Conservation (phyloP, 2,329 filamentous ascomycete genomes). For the Pyricularia sp. region DNA sequence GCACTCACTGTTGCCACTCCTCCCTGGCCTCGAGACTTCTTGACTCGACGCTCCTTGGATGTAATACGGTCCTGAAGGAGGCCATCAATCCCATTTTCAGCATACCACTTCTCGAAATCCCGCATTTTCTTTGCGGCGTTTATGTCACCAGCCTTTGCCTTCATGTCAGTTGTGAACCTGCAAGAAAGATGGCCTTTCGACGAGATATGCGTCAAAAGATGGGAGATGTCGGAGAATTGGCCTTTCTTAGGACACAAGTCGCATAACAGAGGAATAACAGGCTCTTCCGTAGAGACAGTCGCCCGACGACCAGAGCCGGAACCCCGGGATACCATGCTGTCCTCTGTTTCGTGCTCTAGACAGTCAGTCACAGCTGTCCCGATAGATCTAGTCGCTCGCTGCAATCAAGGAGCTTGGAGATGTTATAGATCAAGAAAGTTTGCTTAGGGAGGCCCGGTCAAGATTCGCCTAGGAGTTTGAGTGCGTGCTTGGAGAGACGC, state of each 20-base stretch:
- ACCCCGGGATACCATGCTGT: not conserved
- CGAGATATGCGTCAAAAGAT: conserved; percentile 82
- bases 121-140: conserved; percentile 53
- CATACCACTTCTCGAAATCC: conserved; percentile 72
- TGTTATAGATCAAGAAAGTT: not conserved
- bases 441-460: not conserved
- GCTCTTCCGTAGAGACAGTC: conserved; percentile 3
- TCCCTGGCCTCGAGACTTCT: not conserved
- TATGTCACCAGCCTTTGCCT: conserved; percentile 53
- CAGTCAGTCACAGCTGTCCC: not conserved
- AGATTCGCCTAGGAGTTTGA: not conserved
- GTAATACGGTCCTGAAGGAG: conserved; percentile 71
- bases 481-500: not conserved
- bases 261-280: conserved; percentile 62
- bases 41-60: conserved; percentile 58
- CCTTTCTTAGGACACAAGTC: conserved; percentile 73
- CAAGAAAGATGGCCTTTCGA: conserved; percentile 88
- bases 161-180: conserved; percentile 73
- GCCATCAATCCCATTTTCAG: conserved; percentile 56
- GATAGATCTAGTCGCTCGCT: not conserved
- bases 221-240: conserved; percentile 81
- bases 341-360: not conserved
- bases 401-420: not conserved
- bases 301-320: not conserved
- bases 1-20: not conserved